These are phyloP conservation scores for Lolium multiflorum DNA, from an alignment of 176 grass and related monocot genomes.

Conservation along the genomic window DNA sequence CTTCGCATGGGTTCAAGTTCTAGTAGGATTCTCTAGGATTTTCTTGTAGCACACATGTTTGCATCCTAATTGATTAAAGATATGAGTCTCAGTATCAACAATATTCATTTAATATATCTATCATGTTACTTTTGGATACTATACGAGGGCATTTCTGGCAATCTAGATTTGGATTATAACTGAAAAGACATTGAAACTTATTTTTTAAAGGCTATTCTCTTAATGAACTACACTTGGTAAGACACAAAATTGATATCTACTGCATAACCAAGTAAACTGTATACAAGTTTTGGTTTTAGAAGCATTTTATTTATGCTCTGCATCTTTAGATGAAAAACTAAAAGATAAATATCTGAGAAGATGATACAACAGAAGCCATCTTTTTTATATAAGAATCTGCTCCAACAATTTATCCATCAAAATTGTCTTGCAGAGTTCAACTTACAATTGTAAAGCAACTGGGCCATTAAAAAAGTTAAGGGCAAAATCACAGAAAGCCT, in stretches of 20 bases:
- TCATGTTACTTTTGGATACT: too few species aligned
- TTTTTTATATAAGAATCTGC: not conserved
- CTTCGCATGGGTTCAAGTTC: too few species aligned
- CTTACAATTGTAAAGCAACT: not conserved
- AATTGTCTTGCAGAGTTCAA: not conserved
- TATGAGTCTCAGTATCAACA: too few species aligned
- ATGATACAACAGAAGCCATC: not conserved
- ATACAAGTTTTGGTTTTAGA: not conserved
- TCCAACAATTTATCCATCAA: not conserved
- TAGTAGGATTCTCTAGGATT: too few species aligned
- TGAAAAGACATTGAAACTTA: slow-evolving; percentile 14
- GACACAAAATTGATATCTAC: not conserved
- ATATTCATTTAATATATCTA: too few species aligned
- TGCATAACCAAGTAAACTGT: not conserved
- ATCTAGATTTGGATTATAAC: not conserved
- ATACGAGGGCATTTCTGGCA: not conserved
- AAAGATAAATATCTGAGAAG: not conserved
- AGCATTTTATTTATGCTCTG: slow-evolving; percentile 6
- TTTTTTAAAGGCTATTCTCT: slow-evolving; percentile 3
- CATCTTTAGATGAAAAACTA: not conserved
- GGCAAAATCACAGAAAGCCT: not conserved
- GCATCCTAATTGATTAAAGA: too few species aligned
- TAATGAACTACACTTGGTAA: not conserved
- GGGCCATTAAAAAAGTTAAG: not conserved
- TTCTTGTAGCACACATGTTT: too few species aligned